Percentiles rank a stretch among this genome's conserved stretches.
These are phyloP conservation scores for Boletus subcaerulescens DNA, from an alignment of 768 basidiomycete species.

Conservation along the genomic window DNA sequence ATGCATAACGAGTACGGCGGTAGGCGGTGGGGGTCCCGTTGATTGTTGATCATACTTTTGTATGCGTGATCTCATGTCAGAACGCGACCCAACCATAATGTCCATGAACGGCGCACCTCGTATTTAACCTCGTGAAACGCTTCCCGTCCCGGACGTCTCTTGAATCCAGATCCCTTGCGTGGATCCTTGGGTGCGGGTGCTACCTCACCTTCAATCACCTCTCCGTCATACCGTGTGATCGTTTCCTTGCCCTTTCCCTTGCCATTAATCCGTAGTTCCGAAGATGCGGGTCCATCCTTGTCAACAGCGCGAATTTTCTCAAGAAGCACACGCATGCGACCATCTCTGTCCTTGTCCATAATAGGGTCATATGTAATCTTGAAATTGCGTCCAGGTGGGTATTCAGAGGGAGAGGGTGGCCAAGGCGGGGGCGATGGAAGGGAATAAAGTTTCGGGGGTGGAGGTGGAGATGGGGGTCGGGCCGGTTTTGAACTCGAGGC, in stretches of 20 bases:
- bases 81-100: background rate
- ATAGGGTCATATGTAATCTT: slow-evolving; percentile 64
- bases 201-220: slow-evolving; percentile 44
- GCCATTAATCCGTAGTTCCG: slow-evolving; percentile 48
- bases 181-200: slow-evolving; percentile 51
- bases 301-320: slow-evolving; percentile 40
- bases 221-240: slow-evolving; percentile 53
- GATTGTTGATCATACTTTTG: slow-evolving; percentile 74
- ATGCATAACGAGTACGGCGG: slow-evolving; percentile 67
- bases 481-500: slow-evolving; percentile 26
- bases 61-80: slow-evolving; percentile 2
- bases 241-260: slow-evolving; percentile 65
- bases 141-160: slow-evolving; percentile 31
- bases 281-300: slow-evolving; percentile 21
- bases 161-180: slow-evolving; percentile 42
- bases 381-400: slow-evolving; percentile 48
- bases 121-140: slow-evolving; percentile 50
- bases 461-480: slow-evolving; percentile 8
- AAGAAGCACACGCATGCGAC: slow-evolving; percentile 37
- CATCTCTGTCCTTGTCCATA: slow-evolving; percentile 45
- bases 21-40: slow-evolving; percentile 67
- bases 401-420: slow-evolving; percentile 52
- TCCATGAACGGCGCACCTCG: slow-evolving; percentile 43
- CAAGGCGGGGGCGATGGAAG: slow-evolving; percentile 48
- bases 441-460: slow-evolving; percentile 36